Percentiles rank a stretch among this genome's conserved stretches.
Conservation (phyloP, 2,329 filamentous ascomycete species). For the Metarhizium brunneum region DNA sequence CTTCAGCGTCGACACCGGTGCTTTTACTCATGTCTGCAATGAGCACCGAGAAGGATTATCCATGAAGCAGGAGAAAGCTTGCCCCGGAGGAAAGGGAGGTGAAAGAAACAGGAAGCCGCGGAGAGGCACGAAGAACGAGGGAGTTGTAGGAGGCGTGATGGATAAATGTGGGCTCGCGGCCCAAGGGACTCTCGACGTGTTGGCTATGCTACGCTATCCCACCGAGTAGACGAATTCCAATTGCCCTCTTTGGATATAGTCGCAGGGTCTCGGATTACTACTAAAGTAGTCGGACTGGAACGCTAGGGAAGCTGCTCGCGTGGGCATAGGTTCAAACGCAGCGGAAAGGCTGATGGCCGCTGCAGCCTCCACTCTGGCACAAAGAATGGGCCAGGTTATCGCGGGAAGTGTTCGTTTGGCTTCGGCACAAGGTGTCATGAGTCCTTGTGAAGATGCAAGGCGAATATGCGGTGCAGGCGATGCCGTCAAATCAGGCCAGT, state of each 20-base stretch:
- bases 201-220: background rate
- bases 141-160: background rate
- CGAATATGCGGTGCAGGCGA: background rate
- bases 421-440: background rate
- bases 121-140: background rate
- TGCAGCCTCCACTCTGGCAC: background rate
- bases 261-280: background rate
- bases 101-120: background rate
- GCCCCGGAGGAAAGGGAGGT: background rate
- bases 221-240: background rate
- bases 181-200: background rate
- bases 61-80: background rate
- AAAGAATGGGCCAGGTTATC: background rate
- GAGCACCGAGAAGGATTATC: background rate
- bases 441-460: background rate
- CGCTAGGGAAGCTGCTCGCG: conserved; percentile 4
- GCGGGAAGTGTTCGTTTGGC: background rate
- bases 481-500: background rate
- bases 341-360: background rate
- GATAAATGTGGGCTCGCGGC: conserved; percentile 2
- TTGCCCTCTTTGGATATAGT: background rate
- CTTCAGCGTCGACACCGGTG: conserved; percentile 1
- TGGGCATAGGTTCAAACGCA: background rate
- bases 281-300: background rate
- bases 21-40: background rate